Percentiles rank a stretch among this genome's conserved stretches.
Evolutionary conservation across 805 yeast genomes (phyloP).

Genomic region (Lipomyces yamadae): DNA sequence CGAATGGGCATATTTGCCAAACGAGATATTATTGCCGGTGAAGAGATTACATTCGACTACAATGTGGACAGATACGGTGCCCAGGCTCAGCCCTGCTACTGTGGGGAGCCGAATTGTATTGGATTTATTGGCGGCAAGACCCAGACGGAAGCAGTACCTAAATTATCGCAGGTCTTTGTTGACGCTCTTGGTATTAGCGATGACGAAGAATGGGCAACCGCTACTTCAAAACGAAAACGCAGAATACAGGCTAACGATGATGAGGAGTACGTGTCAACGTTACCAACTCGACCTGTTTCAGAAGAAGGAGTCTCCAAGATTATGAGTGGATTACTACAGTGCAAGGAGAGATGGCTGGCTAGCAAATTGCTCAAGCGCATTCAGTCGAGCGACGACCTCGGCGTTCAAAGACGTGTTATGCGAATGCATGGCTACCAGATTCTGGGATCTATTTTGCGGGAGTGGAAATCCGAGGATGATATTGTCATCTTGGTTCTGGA

Average conservation of each 20-base stretch:
- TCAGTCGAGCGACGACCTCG: constrained; percentile 54
- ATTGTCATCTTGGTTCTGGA: constrained; percentile 57
- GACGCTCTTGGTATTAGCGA: constrained; percentile 82
- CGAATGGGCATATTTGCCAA: constrained; percentile 95
- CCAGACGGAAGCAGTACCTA: constrained; percentile 86
- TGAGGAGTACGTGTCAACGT: constrained; percentile 62
- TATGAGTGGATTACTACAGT: constrained; percentile 79
- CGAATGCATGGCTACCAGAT: constrained; percentile 87
- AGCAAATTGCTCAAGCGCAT: constrained; percentile 71
- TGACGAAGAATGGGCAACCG: constrained; percentile 58
- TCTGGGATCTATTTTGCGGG: constrained; percentile 61
- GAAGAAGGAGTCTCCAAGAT: constrained; percentile 73
- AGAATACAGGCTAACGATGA: constrained; percentile 53
- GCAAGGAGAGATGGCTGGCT: constrained; percentile 68
- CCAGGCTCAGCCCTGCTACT: constrained; percentile 88
- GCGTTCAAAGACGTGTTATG: constrained; percentile 63
- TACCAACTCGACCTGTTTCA: constrained; percentile 58
- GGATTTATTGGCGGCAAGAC: constrained; percentile 97
- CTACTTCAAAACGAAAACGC: constrained; percentile 62
- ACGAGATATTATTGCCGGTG: constrained; percentile 71
- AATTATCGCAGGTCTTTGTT: constrained; percentile 79
- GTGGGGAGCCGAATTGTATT: constrained; percentile 90
- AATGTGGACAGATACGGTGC: constrained; percentile 97
- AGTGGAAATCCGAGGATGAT: constrained; percentile 50
- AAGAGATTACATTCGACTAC: constrained; percentile 89